Evolutionary conservation across 345 rosid species (phyloP).

Genomic region (Trapa incisa): DNA sequence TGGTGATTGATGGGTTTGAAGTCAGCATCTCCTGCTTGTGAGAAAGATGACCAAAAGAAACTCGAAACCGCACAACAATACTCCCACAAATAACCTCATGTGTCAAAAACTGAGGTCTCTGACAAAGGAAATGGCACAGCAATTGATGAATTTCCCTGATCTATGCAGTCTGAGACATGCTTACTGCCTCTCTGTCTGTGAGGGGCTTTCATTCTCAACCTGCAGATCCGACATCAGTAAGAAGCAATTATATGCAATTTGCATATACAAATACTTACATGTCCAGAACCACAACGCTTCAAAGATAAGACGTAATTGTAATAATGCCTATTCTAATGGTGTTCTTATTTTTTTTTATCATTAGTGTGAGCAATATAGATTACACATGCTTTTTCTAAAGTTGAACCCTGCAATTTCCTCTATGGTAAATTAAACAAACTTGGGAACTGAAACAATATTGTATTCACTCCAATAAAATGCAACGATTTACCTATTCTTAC

Average conservation of each 20-base stretch:
- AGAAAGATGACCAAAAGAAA: background rate
- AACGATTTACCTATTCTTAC: background rate
- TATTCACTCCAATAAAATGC: background rate
- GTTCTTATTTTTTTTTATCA: too few species aligned
- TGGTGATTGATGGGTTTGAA: background rate
- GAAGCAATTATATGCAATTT: background rate
- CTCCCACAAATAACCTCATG: background rate
- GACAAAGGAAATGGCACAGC: background rate
- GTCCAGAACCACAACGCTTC: background rate
- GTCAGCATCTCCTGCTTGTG: background rate
- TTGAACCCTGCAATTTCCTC: background rate
- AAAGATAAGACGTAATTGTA: background rate
- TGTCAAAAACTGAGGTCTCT: background rate
- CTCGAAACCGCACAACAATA: background rate
- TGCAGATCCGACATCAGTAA: background rate
- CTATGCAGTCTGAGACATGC: constrained; percentile 2
- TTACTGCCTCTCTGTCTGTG: constrained; percentile 1
- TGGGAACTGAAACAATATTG: background rate
- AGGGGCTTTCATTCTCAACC: constrained; percentile 5
- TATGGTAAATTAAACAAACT: background rate
- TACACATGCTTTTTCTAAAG: too few species aligned
- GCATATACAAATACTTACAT: background rate
- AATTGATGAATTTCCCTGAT: background rate
- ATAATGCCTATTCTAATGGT: too few species aligned
- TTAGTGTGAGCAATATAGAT: too few species aligned